A percentile compares a stretch with the other conserved stretches of the same genome.
Conservation (phyloP, 1,139 yeast species). For the Geotrichum candidum region DNA sequence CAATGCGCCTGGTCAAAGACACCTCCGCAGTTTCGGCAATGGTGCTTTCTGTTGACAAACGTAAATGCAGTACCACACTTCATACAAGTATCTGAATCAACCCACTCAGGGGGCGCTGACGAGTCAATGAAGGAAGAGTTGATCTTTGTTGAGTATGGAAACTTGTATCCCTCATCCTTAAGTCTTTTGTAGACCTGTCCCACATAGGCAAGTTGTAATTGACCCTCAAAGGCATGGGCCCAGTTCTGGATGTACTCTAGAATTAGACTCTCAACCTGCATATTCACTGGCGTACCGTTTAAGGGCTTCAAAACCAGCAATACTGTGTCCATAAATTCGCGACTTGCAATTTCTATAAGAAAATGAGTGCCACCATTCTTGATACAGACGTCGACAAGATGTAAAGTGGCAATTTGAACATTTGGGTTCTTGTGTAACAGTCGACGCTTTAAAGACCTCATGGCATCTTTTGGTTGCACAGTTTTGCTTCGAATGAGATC, state of each 20-base stretch:
- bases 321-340: slow-evolving; percentile 75
- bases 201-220: slow-evolving; percentile 62
- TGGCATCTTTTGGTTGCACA: slow-evolving; percentile 75
- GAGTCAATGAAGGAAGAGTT: slow-evolving; percentile 71
- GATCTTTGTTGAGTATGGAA: slow-evolving; percentile 44
- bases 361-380: slow-evolving; percentile 92
- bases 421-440: slow-evolving; percentile 66
- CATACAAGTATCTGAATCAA: slow-evolving; percentile 94
- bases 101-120: slow-evolving; percentile 96
- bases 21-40: slow-evolving; percentile 96
- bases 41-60: slow-evolving; percentile 85
- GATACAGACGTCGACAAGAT: slow-evolving; percentile 76
- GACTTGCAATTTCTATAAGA: slow-evolving; percentile 67
- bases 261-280: slow-evolving; percentile 54
- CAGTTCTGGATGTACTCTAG: slow-evolving; percentile 68
- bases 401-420: slow-evolving; percentile 65
- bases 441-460: slow-evolving; percentile 75
- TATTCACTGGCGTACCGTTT: slow-evolving; percentile 37
- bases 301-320: slow-evolving; percentile 34
- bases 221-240: slow-evolving; percentile 70
- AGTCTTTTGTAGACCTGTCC: slow-evolving; percentile 57
- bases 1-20: slow-evolving; percentile 85
- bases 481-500: slow-evolving; percentile 81
- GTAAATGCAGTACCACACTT: slow-evolving; percentile 78
- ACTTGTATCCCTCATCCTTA: slow-evolving; percentile 54